Percentiles rank a stretch among this genome's conserved stretches.
Evolutionary conservation across 441 rosid species (phyloP).

Genomic region (Populus hybrid): DNA sequence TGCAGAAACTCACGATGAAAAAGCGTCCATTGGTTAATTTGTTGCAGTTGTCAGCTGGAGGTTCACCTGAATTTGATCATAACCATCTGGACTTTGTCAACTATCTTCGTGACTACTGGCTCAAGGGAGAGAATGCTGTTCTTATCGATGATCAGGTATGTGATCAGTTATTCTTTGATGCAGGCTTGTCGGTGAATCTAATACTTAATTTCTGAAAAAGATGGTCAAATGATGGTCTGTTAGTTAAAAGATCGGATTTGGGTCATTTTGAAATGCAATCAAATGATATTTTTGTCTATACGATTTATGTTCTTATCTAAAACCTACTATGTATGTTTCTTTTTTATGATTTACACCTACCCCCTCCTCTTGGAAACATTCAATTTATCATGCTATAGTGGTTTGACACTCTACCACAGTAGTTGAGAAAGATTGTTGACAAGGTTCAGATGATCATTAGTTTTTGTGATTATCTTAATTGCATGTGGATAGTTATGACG

Average conservation of each 20-base stretch:
- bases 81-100: conserved; percentile 27
- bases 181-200: not conserved
- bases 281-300: not conserved
- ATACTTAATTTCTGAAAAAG: not conserved
- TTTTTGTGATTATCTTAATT: not conserved
- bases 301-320: too few relatives aligned
- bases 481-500: not conserved
- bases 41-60: conserved; percentile 26
- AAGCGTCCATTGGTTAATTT: conserved; percentile 15
- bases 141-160: conserved; percentile 49
- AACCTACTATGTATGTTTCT: too few relatives aligned
- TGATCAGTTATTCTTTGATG: conserved; percentile 7
- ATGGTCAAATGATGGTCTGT: not conserved
- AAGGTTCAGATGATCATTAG: not conserved
- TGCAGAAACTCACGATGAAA: conserved; percentile 28
- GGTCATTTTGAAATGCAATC: not conserved
- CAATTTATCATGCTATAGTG: not conserved
- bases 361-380: not conserved
- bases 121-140: conserved; percentile 37
- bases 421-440: not conserved
- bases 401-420: not conserved
- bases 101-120: conserved; percentile 33
- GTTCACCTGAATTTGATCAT: conserved; percentile 16
- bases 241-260: not conserved
- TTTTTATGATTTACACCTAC: not conserved